Evolutionary conservation across 2,329 filamentous ascomycete species (phyloP).

Genomic region (Lasiodiplodia sp.): DNA sequence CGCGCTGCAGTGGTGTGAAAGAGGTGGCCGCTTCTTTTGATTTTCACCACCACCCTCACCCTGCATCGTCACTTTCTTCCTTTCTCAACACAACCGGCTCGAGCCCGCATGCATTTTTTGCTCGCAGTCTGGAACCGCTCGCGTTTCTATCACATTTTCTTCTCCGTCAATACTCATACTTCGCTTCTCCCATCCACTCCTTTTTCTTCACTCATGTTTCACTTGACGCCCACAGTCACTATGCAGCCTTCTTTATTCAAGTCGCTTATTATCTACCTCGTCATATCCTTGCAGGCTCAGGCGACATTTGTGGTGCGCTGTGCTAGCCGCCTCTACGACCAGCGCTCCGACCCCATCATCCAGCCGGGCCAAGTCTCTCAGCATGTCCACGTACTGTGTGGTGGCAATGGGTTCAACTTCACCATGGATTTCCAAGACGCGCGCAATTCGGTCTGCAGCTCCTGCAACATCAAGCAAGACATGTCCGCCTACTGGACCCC

Average conservation of each 20-base stretch:
- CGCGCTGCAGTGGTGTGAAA: neutral
- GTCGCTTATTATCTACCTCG: slow-evolving; percentile 33
- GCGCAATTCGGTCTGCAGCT: slow-evolving; percentile 70
- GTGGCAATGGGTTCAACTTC: slow-evolving; percentile 71
- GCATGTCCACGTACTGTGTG: slow-evolving; percentile 76
- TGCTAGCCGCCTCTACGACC: slow-evolving; percentile 65
- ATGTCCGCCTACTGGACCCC: slow-evolving; percentile 82
- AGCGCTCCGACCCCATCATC: slow-evolving; percentile 73
- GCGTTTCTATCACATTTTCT: neutral
- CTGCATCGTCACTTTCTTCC: neutral
- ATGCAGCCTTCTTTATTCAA: slow-evolving; percentile 27
- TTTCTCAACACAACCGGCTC: neutral
- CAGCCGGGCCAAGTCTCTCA: slow-evolving; percentile 63
- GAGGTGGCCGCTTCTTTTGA: neutral
- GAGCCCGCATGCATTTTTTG: neutral
- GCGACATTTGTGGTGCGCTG: slow-evolving; percentile 72
- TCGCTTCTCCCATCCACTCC: too few relatives aligned
- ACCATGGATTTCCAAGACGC: slow-evolving; percentile 68
- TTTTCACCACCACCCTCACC: neutral
- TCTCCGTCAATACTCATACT: neutral
- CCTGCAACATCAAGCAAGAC: slow-evolving; percentile 72
- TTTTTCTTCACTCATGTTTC: neutral
- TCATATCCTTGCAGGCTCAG: slow-evolving; percentile 47
- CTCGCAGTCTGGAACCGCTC: neutral
- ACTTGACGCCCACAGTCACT: neutral